Evolutionary conservation across 192 early-diverging fungal genomes (phyloP), one percentile per base, ranked within the genome.

Genomic region (Coemansia sp.): DNA sequence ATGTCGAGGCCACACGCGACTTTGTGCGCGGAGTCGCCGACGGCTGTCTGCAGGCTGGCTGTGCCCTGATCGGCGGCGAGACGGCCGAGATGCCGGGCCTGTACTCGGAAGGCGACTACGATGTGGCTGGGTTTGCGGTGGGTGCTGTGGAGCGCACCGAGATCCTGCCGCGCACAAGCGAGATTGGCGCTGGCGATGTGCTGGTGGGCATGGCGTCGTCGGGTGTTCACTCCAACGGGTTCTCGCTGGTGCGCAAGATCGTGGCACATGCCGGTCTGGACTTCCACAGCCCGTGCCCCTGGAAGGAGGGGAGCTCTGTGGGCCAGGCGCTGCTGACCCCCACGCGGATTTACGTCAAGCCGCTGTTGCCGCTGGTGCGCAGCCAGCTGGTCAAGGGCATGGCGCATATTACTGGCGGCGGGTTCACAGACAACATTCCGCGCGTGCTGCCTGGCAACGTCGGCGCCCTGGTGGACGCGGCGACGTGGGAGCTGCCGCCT

Each of bases 31-130:
- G 97, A 51, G 90, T 99, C 36, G 95, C 90, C 22, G 81, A 85
- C n/a, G 97, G 95, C 7, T 99, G 97, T 71, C 57, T 81, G 27
- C 76, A 93, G 50, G 80, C 93, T 4, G 89, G 89, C 15, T 94
- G 91, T 50, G 97, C 97, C 33, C 84, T 99, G 48, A 84, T 99
- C 50, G 97, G 97, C 53, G 97, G 97, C 25, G 97, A 99, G 78
- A 99, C 97, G 17, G 90, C 97, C 8, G 97, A 99, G 62, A 99
- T 99, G 97, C 97, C 97, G 10, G 94, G 95, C 37, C 81, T 99
- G 55, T 99, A 98, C 59, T 59, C 81, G 20, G 57, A 69, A 39
- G 93, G 92, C 20, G 89, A 88, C 55, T 89, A 89, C 53, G 97
- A 99, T 63, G 82, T 93, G 18, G 97, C 97, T 23, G 97, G 97